Evolutionary conservation across 2,329 filamentous ascomycete genomes (phyloP).

Genomic region (Aspergillus eucalypticola): DNA sequence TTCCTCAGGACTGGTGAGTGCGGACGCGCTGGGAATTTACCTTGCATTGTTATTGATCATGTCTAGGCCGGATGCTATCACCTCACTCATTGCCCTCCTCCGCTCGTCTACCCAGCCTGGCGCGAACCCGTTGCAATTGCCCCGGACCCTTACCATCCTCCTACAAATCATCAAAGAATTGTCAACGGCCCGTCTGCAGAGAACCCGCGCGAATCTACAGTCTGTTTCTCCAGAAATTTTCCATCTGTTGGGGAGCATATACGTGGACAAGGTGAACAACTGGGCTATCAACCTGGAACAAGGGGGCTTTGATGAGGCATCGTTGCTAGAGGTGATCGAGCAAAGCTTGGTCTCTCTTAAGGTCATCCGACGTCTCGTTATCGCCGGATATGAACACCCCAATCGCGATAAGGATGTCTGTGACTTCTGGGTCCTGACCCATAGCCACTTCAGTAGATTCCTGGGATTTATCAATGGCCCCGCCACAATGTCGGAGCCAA

Average conservation of each 20-base stretch:
- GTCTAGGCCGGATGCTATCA: constrained; percentile 50
- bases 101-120: constrained; percentile 55
- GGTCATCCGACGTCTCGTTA: constrained; percentile 73
- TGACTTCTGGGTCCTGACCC: constrained; percentile 77
- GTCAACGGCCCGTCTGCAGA: constrained; percentile 72
- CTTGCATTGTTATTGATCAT: constrained; percentile 10
- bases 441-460: constrained; percentile 75
- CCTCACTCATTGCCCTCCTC: constrained; percentile 62
- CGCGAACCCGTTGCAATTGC: constrained; percentile 65
- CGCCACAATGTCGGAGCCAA: constrained; percentile 53
- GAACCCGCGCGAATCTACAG: constrained; percentile 74
- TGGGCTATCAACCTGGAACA: constrained; percentile 67
- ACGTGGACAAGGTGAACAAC: constrained; percentile 67
- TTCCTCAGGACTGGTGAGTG: constrained; percentile 74
- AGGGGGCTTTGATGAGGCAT: constrained; percentile 59
- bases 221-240: constrained; percentile 79
- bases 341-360: constrained; percentile 80
- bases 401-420: constrained; percentile 74
- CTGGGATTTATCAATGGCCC: constrained; percentile 63
- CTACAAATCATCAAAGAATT: constrained; percentile 90
- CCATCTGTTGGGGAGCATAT: constrained; percentile 75
- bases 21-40: too few relatives aligned
- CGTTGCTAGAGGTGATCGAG: constrained; percentile 65
- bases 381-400: constrained; percentile 80
- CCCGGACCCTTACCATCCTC: constrained; percentile 72